Evolutionary conservation across 768 basidiomycete genomes (phyloP), one percentile per base, ranked within the genome.

Genomic region (Sutorius australiensis): DNA sequence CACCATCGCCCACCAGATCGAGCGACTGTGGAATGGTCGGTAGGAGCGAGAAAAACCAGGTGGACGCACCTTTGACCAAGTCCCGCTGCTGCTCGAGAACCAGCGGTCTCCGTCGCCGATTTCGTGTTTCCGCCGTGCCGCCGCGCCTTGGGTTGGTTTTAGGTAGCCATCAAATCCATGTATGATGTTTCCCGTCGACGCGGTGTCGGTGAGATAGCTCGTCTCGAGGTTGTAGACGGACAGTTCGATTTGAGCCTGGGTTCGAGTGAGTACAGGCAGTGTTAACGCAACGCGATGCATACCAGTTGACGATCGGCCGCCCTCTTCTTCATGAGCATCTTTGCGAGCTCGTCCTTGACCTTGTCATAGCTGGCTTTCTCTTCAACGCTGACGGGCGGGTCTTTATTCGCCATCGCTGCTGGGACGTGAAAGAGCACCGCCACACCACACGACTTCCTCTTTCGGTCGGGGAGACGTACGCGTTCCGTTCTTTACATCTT

Each of bases 111-210:
- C 73, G 51, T 92, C 91, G 55, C 79, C 81, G 52, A 90, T 79
- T 58, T 92, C 89, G 58, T 85, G 82, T 63, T 84, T 85, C 64
- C 86, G 78, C 61, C 89, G 75, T 9, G 67, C 68, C 4, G 69
- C 68, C 17, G 69, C 68, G 7, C 79, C 82, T 9, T 79, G 75
- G 1, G 79, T 79, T 53, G 84, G 86, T 70, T 92, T 93, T 53
- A 92, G 80, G 65, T 92, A 93, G 38, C 85, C 83, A 50, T 92
- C 91, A 58, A 92, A 92, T 5, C 91, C 91, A 61, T 86, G 86
- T 34, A 93, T 86, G 48, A 93, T 92, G 60, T 93, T 92, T 30
- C 91, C 91, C 16, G 90, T 89, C 60, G 82, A 84, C 1, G 85
- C 81, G 0, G 91, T 92, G 48, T 93, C 91, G 7, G 82, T 80